Evolutionary conservation across 2,329 filamentous ascomycete species (phyloP), one percentile per base, ranked within the genome.

Genomic region (Leptographium radiaticola): DNA sequence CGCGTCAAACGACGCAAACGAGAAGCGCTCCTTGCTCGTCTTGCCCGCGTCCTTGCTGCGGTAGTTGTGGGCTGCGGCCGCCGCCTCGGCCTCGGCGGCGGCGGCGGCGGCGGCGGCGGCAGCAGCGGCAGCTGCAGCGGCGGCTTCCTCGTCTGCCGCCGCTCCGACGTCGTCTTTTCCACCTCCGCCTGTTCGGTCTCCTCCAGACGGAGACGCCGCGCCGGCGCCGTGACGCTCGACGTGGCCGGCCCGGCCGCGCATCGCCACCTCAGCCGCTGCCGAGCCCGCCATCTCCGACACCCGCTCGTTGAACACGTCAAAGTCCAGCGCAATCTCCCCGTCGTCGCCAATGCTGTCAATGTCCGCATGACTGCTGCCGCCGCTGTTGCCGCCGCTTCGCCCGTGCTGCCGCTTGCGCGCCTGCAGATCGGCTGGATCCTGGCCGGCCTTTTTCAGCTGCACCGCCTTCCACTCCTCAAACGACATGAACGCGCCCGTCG

Each of bases 381-480:
- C 39, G 49, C 38, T 52, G 43, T 36, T n/a, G 80, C 75, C 51
- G 77, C 46, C 25, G 18, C 51, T 15, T 11, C 42, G 43, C 18
- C 40, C 34, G 48, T 51, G 53, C 33, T 52, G 53, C 20, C 45
- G 49, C 16, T 33, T 7, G 71, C 86, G 64, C 77, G 76, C 68
- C 77, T 83, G 68, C 77, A 87, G 60, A 70, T 86, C 64, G 73
- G 89, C 67, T 7, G 73, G 72, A 53, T 80, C 76, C 64, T 96
- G 91, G 13, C 89, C 91, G 4, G 81, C 84, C 64, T 89, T 87
- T 51, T 84, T 87, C 18, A 97, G 72, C 70, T 95, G 95, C 73
- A 90, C 86, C 63, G 86, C 88, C 71, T 95, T 97, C 93, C 93
- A 98, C 63, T 97, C 91, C 66, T 97, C 93, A 62, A 98, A 98